phyloP scores from a whole-genome alignment of 352 stramenopile genomes.

The Globisporangium carolinianum region DNA sequence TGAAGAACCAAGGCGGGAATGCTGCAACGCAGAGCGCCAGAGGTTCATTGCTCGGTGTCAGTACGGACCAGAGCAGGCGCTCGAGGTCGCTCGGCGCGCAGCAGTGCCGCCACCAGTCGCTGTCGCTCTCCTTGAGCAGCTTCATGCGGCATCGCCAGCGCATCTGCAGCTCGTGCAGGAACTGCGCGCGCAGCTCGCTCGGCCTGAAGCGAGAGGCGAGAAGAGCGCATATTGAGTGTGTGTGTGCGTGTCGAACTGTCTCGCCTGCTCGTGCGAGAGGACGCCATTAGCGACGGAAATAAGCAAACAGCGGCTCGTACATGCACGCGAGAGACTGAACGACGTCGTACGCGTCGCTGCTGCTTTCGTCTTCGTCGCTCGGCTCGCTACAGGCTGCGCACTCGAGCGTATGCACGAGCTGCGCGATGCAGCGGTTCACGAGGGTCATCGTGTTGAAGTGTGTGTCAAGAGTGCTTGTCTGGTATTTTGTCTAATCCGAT shows the following conservation, averaged over 20 bases:
- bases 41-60: background rate
- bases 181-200: constrained; percentile 2
- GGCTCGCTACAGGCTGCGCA: background rate
- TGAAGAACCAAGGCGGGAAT: constrained; percentile 8
- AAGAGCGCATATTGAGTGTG: background rate
- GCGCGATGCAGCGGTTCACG: background rate
- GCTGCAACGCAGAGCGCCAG: constrained; percentile 3
- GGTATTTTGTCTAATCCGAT: too few species aligned
- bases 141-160: constrained; percentile 1
- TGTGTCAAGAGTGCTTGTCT: too few species aligned
- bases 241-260: background rate
- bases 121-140: constrained; percentile 1
- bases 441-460: background rate
- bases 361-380: background rate
- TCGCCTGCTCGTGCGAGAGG: background rate
- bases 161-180: constrained; percentile 3
- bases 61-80: constrained; percentile 1
- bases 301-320: constrained; percentile 1
- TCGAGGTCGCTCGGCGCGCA: background rate
- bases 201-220: background rate
- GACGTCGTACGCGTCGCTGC: background rate
- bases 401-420: constrained; percentile 9
- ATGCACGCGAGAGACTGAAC: constrained; percentile 6
- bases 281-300: background rate
- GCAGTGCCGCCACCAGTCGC: constrained; percentile 2